These are phyloP conservation scores for Dendrobium nobile DNA, from an alignment of 106 monocot species.

Conservation along the genomic window DNA sequence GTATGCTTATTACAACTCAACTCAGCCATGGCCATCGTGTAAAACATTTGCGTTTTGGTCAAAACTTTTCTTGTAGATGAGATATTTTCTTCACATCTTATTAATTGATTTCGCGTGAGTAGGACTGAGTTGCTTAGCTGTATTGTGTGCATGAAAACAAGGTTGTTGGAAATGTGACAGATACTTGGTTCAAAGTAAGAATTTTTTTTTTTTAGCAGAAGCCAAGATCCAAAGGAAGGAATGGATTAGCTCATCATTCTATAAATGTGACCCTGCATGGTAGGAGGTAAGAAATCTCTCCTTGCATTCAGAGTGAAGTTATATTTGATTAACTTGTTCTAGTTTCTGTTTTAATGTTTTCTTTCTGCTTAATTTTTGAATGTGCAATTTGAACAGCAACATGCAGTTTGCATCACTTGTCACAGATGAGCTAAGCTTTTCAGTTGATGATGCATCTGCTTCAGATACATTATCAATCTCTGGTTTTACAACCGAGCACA, in stretches of 20 bases:
- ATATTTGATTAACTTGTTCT: neutral
- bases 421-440: slow-evolving; percentile 12
- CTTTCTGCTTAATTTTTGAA: neutral
- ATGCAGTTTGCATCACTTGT: slow-evolving; percentile 1
- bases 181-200: neutral
- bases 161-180: neutral
- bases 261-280: neutral
- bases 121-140: neutral
- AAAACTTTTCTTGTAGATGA: neutral
- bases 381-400: slow-evolving; percentile 1
- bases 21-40: no score
- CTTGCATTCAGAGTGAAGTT: neutral
- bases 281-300: slow-evolving; percentile 4
- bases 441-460: slow-evolving; percentile 9
- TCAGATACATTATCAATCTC: slow-evolving; percentile 14
- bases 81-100: neutral
- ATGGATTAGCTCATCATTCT: slow-evolving; percentile 3
- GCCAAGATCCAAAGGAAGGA: neutral
- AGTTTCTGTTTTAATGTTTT: neutral
- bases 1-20: no score
- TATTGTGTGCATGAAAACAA: neutral
- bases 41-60: neutral
- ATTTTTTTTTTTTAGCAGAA: neutral
- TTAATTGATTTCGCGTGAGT: neutral
- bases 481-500: slow-evolving; percentile 6